A percentile compares a stretch with the other conserved stretches of the same genome.
These are phyloP conservation scores for Collybia sordida DNA, from an alignment of 768 basidiomycete genomes.

Conservation along the genomic window DNA sequence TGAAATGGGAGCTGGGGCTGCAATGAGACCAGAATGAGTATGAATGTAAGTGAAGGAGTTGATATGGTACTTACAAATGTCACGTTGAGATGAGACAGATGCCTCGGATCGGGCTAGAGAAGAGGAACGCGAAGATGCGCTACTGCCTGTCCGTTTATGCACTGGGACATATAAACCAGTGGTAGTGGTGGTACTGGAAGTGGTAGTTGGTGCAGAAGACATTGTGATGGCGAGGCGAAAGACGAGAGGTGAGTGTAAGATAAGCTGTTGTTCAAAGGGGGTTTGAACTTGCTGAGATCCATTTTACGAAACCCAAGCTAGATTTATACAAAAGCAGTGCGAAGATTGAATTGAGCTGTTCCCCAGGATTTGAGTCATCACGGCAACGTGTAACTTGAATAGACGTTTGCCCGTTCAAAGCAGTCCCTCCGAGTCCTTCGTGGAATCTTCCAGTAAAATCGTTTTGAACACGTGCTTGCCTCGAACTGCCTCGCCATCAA, in stretches of 20 bases:
- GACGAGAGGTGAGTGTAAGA: too few relatives aligned
- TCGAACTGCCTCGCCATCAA: too few relatives aligned
- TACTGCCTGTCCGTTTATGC: constrained; percentile 31
- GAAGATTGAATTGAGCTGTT: not conserved
- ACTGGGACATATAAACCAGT: constrained; percentile 41
- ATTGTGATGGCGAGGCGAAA: too few relatives aligned
- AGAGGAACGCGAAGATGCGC: constrained; percentile 18
- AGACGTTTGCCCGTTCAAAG: not conserved
- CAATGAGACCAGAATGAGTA: not conserved
- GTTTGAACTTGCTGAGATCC: not conserved
- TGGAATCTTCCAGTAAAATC: too few relatives aligned
- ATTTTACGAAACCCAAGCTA: not conserved
- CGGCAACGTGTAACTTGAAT: not conserved
- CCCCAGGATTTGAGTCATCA: not conserved
- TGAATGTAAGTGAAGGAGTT: not conserved
- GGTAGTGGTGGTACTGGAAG: too few relatives aligned
- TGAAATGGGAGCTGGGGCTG: not conserved
- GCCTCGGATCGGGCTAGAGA: constrained; percentile 18
- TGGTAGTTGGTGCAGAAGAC: constrained; percentile 12
- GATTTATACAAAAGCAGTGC: not conserved
- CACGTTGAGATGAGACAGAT: constrained; percentile 15
- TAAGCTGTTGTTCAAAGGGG: too few relatives aligned
- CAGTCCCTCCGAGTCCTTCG: too few relatives aligned
- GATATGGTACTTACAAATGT: not conserved
- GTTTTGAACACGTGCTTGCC: too few relatives aligned